phyloP scores from a whole-genome alignment of 2,329 filamentous ascomycete species.

The Stachybotrys chlorohalonatus region DNA sequence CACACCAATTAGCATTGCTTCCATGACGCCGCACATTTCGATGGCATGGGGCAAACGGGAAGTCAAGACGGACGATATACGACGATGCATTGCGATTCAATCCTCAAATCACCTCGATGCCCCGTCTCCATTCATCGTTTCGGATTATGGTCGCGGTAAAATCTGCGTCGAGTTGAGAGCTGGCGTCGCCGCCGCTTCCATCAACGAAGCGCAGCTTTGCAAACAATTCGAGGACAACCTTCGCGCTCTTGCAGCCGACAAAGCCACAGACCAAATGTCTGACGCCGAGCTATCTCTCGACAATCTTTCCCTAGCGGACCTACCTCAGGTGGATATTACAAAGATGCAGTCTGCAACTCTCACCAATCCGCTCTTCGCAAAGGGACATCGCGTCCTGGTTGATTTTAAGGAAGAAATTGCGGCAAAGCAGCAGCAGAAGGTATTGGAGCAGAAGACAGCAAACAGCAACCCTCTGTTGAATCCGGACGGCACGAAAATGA shows the following conservation, averaged over 20 bases:
- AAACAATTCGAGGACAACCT: conserved; percentile 45
- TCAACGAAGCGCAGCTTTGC: conserved; percentile 45
- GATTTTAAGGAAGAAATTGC: conserved; percentile 57
- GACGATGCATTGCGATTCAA: conserved; percentile 57
- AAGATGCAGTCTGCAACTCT: conserved; percentile 25
- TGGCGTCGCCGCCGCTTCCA: conserved; percentile 21
- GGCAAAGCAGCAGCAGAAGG: conserved; percentile 38
- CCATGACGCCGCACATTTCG: conserved; percentile 53
- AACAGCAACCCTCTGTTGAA: conserved; percentile 24
- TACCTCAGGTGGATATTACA: conserved; percentile 26
- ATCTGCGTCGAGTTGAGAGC: conserved; percentile 50
- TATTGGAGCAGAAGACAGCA: conserved; percentile 23
- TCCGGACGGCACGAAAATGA: conserved; percentile 45
- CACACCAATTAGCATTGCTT: conserved; percentile 53
- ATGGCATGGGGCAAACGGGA: conserved; percentile 64
- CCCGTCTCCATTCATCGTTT: conserved; percentile 31
- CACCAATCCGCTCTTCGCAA: conserved; percentile 48
- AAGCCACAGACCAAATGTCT: conserved; percentile 17
- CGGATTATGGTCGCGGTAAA: conserved; percentile 43
- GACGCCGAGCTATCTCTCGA: conserved; percentile 40
- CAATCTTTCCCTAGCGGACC: conserved; percentile 40
- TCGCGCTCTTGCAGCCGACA: conserved; percentile 30
- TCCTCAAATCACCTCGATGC: conserved; percentile 20
- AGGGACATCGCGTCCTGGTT: conserved; percentile 60
- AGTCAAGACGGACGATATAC: conserved; percentile 57